Conservation (phyloP, 129 eudicot species). For the Chrysanthemum lavandulifolium region DNA sequence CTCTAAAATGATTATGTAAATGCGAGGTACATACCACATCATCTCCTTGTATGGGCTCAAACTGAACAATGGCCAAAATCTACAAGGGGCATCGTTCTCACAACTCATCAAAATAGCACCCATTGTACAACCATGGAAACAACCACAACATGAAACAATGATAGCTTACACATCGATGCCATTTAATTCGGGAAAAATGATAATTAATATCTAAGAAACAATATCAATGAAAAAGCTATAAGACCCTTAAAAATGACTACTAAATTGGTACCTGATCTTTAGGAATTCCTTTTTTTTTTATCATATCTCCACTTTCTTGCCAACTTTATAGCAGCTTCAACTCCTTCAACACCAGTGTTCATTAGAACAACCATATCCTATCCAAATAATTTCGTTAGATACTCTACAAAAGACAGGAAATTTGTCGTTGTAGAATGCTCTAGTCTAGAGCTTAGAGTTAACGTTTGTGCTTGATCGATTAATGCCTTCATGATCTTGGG, state of each 20-base stretch:
- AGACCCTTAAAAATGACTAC: background rate
- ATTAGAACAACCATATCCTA: no score
- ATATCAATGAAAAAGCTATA: background rate
- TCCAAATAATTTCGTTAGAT: no score
- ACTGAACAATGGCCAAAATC: constrained; percentile 74
- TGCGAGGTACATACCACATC: constrained; percentile 57
- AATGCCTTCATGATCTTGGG: constrained; percentile 85
- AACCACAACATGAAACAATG: constrained; percentile 97
- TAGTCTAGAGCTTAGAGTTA: constrained; percentile 18
- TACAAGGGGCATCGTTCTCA: constrained; percentile 91
- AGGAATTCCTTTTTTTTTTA: no score
- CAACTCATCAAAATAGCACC: constrained; percentile 96
- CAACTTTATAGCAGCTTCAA: no score
- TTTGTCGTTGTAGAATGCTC: no score
- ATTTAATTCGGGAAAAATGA: background rate
- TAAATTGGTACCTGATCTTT: constrained; percentile 51
- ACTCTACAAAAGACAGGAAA: no score
- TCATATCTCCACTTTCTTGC: no score
- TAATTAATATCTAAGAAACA: background rate
- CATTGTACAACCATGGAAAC: constrained; percentile 88
- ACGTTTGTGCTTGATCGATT: constrained; percentile 72
- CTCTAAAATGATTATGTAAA: background rate
- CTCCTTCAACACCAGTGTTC: no score
- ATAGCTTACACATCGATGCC: constrained; percentile 58
- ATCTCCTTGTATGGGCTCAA: no score